Base-by-base conservation (phyloP, 495 filamentous ascomycete species). In the Bathelium albidoporum region DNA sequence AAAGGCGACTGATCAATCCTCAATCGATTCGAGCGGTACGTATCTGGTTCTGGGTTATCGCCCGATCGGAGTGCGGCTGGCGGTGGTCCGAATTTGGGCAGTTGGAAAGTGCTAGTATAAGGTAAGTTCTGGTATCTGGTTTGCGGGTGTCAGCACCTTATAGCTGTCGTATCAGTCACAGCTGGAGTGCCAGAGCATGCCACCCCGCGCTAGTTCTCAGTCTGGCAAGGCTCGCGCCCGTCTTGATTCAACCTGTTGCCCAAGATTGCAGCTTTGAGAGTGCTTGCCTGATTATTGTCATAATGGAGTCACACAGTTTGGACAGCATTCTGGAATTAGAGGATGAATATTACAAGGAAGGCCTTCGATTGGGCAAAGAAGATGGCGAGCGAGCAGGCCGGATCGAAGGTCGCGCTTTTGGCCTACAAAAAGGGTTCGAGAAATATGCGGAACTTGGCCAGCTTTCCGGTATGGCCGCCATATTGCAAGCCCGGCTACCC, bases 401-500 rank as follows among this genome's bases (percentile, higher is more conserved):
- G 32, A 83, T 87, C 55, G 94, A 99, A 81, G 95, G 95, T 43
- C 88, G 89, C 39, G 79, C 89, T 14, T 89, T 97, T 71, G 94
- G 93, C 0, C 81, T 97, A 2, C 88, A 95, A 70, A 95, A 94
- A 67, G 94, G 92, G 0, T 97, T 93, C 64, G 89, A 94, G 70
- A 97, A 95, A 75, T 96, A 90, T 68, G 67, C 85, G 16, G 85
- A 89, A 63, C 81, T 91, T 69, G 95, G 94, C 1, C 79, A 79
- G 61, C 71, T 99, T 24, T 88, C 92, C 68, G 91, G 94, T n/a
- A 86, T 83, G 70, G 84, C 88, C 2, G 74, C 87, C 0, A 82
- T 97, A 43, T 97, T 92, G 94, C 83, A 86, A 43, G 82, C 84
- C 22, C 77, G 87, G 66, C 73, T 86, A 58, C 43, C 34, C 7